Base-by-base conservation (phyloP, 2,329 filamentous ascomycete species). In the Xylaria sp. region DNA sequence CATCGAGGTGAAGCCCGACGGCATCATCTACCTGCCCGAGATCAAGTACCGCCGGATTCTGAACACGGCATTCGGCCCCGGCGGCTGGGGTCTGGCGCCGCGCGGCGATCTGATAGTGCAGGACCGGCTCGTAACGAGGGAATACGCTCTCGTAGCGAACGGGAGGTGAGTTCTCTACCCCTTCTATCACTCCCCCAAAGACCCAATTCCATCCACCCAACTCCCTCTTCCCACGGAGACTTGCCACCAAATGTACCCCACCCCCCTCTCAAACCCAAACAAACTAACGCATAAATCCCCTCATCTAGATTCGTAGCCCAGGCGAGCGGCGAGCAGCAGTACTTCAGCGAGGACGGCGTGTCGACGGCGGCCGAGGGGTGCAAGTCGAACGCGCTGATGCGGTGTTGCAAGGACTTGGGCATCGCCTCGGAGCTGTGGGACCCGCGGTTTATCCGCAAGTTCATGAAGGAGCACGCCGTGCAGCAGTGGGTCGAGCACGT, bases 351-450 rank as follows among this genome's bases (percentile, higher is more conserved):
- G 35, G 94, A 97, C 70, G 90, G 91, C 58, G 93, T 99, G 67
- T 93, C 95, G 25, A 97, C 94, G 1, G 94, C 95, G 8, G 94
- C 94, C 63, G 95, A 99, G 79, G 95, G 95, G 56, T 96, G 93
- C 84, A 97, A 97, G 79, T 97, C 93, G 66, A 99, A 99, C 75
- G 95, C 95, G 12, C 84, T 99, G 69, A 96, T 98, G 89, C 91
- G 95, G 61, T 98, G 94, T 84, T 98, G 95, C 83, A 99, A 99
- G 81, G 95, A 99, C 77, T 81, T 99, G 33, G 95, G 95, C 37
- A 91, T 99, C 68, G 95, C 92, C 1, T 94, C 90, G 67, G 95
- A 99, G 79, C 85, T 99, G 19, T 99, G 95, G 95, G 95, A 99
- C 79, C 95, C 95, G 37, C 83, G 91, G 58, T 99, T 91, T 80